phyloP scores from a whole-genome alignment of 768 basidiomycete genomes.

The Lactarius psammicola region DNA sequence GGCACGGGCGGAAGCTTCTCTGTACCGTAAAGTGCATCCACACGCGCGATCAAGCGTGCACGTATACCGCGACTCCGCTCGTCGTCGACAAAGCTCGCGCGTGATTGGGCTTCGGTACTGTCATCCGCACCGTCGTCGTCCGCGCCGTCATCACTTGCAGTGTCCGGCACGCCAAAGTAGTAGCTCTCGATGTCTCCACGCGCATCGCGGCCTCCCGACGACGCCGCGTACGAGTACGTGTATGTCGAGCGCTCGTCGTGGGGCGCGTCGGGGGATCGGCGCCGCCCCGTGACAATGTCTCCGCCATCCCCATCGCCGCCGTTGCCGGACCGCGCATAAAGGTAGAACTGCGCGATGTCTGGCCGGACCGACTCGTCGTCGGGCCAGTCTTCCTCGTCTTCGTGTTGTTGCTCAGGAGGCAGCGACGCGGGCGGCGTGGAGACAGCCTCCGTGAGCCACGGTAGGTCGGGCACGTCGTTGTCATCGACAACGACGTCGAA shows the following conservation, averaged over 20 bases:
- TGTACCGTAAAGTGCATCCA: conserved; percentile 15
- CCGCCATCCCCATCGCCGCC: background rate
- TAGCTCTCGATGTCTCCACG: conserved; percentile 10
- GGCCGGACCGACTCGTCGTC: conserved; percentile 24
- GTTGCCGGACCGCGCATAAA: background rate
- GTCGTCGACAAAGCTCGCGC: conserved; percentile 19
- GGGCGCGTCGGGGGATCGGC: conserved; percentile 7
- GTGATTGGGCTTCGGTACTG: conserved; percentile 6
- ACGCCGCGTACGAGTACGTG: conserved; percentile 1
- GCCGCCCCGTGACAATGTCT: background rate
- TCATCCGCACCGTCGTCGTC: background rate
- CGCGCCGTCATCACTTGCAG: background rate
- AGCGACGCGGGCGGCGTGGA: background rate
- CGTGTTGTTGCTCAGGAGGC: background rate
- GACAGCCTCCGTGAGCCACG: background rate
- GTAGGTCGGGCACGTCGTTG: background rate
- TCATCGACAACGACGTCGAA: background rate
- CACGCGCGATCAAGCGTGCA: conserved; percentile 15
- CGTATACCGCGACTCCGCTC: conserved; percentile 19
- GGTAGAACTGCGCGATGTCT: conserved; percentile 27
- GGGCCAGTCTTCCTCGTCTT: conserved; percentile 12
- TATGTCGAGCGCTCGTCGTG: conserved; percentile 26
- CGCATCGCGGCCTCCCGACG: background rate
- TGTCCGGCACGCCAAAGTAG: conserved; percentile 7
- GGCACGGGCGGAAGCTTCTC: conserved; percentile 22